Conservation (phyloP, 352 stramenopile species). For the Phytophthora aleatoria region DNA sequence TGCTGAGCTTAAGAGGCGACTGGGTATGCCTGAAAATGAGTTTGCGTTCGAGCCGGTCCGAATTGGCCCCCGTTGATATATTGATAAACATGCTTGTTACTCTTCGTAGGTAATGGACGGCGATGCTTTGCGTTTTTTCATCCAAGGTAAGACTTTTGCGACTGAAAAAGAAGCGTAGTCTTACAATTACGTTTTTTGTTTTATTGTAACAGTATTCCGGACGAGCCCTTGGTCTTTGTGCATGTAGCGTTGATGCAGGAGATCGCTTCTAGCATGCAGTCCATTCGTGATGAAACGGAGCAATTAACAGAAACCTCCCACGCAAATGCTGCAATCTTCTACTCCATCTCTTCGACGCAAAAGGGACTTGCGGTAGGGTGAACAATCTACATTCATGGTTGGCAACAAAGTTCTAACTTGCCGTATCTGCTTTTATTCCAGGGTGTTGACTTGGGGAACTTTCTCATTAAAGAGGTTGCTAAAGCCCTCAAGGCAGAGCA, state of each 20-base stretch:
- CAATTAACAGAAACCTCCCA: slow-evolving; percentile 61
- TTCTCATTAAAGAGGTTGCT: slow-evolving; percentile 95
- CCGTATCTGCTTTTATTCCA: slow-evolving; percentile 33
- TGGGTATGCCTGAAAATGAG: slow-evolving; percentile 49
- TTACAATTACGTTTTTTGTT: neutral
- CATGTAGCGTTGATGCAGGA: slow-evolving; percentile 93
- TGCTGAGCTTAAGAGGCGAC: slow-evolving; percentile 91
- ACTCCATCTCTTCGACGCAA: slow-evolving; percentile 96
- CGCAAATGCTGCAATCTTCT: slow-evolving; percentile 92
- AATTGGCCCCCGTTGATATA: too few relatives aligned
- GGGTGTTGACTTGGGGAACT: slow-evolving; percentile 95
- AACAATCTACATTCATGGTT: neutral
- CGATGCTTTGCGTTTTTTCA: slow-evolving; percentile 97
- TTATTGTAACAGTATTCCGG: slow-evolving; percentile 55
- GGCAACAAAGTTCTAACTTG: neutral
- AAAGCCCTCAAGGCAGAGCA: slow-evolving; percentile 77
- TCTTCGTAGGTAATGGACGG: slow-evolving; percentile 48
- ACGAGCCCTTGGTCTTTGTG: slow-evolving; percentile 95
- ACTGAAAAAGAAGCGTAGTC: neutral
- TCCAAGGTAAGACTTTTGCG: slow-evolving; percentile 58
- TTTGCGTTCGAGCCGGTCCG: neutral
- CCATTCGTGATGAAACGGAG: slow-evolving; percentile 86
- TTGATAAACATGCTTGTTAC: neutral
- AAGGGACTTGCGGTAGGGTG: slow-evolving; percentile 77
- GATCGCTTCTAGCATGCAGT: slow-evolving; percentile 91